Base-by-base conservation (phyloP, 1,139 yeast species). In the Wickerhamomyces sp. region DNA sequence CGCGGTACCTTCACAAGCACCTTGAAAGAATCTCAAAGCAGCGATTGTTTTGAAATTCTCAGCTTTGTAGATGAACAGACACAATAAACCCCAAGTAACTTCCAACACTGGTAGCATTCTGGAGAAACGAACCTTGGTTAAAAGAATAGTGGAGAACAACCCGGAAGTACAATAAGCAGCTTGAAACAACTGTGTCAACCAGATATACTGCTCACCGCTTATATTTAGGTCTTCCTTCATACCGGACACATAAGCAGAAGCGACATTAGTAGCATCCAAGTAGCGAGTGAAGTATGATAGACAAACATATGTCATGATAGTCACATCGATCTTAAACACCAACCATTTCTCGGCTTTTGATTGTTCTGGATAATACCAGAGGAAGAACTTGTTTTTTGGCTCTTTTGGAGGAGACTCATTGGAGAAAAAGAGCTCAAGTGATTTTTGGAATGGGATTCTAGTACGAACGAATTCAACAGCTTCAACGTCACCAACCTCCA, bases 21-120 rank as follows among this genome's bases (percentile, higher is more conserved):
- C 80, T 39, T 71, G 54, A 21, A 71, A 42, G 19, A 70, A 46
- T 50, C 76, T 59, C 5, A 64, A 54, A 1, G 62, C 69, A 15
- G 70, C 37, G 35, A 70, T 54, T 7, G 70, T 69, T 15, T 62
- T 66, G 42, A 55, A 70, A 11, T 67, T 68, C n/a, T 68, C 60
- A 31, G 73, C 68, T n/a, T 29, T 31, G 15, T 21, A 18, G n/a
- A 31, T 13, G 21, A 31, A 17, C 13, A 73, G 8, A 13, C 29
- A 26, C 5, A 26, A 9, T 7, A 26, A 4, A 4, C 23, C 17
- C 89, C 89, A 81, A 28, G 73, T 63, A 33, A 79, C 47, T 54
- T 78, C 87, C 59, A 75, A 68, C 2, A 62, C 45, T 4, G 84
- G 82, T 17, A 57, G 61, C 16, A 77, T 68, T 38, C 66, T 66